Evolutionary conservation across 495 filamentous ascomycete genomes (phyloP).

Genomic region (Pseudotulostoma volvatum): DNA sequence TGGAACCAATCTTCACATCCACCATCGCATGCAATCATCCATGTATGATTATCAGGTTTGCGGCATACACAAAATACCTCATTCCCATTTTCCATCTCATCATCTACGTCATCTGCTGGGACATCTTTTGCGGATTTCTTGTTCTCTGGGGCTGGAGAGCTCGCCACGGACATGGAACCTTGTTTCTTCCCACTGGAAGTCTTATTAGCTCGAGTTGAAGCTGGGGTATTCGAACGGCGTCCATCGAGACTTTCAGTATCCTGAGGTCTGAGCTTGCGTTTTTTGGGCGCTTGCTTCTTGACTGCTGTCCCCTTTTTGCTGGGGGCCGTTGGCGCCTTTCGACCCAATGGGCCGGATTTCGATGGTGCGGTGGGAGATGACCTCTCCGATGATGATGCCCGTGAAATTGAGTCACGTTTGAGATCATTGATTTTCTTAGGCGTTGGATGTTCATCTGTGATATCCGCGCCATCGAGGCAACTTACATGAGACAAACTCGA

Average conservation of each 20-base stretch:
- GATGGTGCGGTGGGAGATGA: conserved; percentile 21
- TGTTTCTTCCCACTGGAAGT: conserved; percentile 27
- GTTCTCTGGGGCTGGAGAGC: conserved; percentile 23
- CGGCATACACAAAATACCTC: conserved; percentile 54
- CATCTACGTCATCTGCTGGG: conserved; percentile 20
- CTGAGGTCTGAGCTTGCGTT: conserved; percentile 34
- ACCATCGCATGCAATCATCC: conserved; percentile 64
- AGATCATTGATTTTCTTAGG: conserved; percentile 25
- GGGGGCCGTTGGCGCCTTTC: conserved; percentile 20
- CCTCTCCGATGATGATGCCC: conserved; percentile 20
- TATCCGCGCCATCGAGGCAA: conserved; percentile 16
- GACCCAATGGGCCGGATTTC: conserved; percentile 16
- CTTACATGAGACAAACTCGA: conserved; percentile 9
- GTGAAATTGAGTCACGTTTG: conserved; percentile 19
- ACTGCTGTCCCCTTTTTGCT: conserved; percentile 39
- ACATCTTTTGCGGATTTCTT: conserved; percentile 16
- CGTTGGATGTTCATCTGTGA: conserved; percentile 19
- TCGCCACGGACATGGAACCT: conserved; percentile 21
- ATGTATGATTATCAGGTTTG: conserved; percentile 52
- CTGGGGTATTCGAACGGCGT: conserved; percentile 28
- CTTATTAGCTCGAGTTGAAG: conserved; percentile 34
- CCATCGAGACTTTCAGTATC: conserved; percentile 31
- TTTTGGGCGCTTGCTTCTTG: conserved; percentile 39
- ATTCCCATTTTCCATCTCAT: conserved; percentile 29
- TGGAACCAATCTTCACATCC: conserved; percentile 64